A percentile compares a stretch with the other conserved stretches of the same genome.
Conservation (phyloP, 495 filamentous ascomycete species). For the Neurospora sp. region DNA sequence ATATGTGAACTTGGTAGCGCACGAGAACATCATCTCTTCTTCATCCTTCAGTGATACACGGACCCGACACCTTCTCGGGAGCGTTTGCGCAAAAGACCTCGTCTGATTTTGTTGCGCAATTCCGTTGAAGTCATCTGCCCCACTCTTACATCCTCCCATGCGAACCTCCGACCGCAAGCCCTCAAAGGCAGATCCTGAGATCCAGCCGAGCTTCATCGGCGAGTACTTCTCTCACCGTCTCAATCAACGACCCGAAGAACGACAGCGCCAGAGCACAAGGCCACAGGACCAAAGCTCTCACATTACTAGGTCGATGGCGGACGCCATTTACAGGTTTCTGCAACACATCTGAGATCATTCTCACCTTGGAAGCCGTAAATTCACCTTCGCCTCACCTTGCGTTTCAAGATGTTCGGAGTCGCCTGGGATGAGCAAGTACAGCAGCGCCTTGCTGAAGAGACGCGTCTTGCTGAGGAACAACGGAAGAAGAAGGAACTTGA, state of each 20-base stretch:
- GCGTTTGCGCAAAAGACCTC: background rate
- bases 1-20: background rate
- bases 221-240: background rate
- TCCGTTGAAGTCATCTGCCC: background rate
- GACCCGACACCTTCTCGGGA: background rate
- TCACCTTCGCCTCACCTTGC: background rate
- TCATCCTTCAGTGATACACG: background rate
- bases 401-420: background rate
- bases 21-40: background rate
- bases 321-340: background rate
- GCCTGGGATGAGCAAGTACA: background rate
- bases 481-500: background rate
- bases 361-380: background rate
- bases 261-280: background rate
- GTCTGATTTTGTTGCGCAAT: background rate
- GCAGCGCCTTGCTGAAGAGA: background rate
- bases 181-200: background rate
- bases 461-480: background rate
- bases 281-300: background rate
- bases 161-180: background rate
- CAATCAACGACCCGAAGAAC: background rate
- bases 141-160: background rate
- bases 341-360: background rate
- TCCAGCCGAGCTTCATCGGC: background rate
- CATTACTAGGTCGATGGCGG: background rate